A percentile compares a stretch with the other conserved stretches of the same genome.
Evolutionary conservation across 257 asterid species (phyloP).

Genomic region (Anisodus acutangulus): DNA sequence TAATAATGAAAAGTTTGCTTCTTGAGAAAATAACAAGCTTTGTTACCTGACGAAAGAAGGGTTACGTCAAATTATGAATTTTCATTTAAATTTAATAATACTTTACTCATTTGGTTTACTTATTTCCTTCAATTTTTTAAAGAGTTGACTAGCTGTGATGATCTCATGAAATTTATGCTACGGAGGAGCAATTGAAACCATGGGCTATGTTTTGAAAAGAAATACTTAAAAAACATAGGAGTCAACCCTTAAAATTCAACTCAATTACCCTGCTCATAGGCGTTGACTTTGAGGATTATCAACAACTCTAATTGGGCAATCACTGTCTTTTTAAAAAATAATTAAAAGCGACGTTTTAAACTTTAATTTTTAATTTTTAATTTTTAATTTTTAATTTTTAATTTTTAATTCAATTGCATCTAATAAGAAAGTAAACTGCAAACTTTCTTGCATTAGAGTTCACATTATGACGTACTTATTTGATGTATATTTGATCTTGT

Average conservation of each 20-base stretch:
- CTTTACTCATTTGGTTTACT: not conserved
- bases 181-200: not conserved
- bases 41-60: not conserved
- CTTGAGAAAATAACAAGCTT: not conserved
- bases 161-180: not conserved
- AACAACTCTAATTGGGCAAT: not conserved
- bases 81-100: not conserved
- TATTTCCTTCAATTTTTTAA: not conserved
- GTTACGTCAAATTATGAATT: not conserved
- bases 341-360: not conserved
- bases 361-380: too few relatives aligned
- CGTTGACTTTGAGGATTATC: not conserved
- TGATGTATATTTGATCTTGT: too few relatives aligned
- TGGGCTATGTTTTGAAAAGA: not conserved
- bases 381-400: too few relatives aligned
- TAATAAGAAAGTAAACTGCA: too few relatives aligned
- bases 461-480: too few relatives aligned
- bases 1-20: not conserved
- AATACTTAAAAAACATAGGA: not conserved
- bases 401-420: too few relatives aligned
- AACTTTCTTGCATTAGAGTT: too few relatives aligned
- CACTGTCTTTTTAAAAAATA: not conserved
- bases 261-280: not conserved
- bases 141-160: not conserved
- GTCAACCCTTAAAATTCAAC: not conserved